Percentiles rank a stretch among this genome's conserved stretches.
phyloP scores from a whole-genome alignment of 2,329 filamentous ascomycete species.

The Thermothelomyces thermophilus region DNA sequence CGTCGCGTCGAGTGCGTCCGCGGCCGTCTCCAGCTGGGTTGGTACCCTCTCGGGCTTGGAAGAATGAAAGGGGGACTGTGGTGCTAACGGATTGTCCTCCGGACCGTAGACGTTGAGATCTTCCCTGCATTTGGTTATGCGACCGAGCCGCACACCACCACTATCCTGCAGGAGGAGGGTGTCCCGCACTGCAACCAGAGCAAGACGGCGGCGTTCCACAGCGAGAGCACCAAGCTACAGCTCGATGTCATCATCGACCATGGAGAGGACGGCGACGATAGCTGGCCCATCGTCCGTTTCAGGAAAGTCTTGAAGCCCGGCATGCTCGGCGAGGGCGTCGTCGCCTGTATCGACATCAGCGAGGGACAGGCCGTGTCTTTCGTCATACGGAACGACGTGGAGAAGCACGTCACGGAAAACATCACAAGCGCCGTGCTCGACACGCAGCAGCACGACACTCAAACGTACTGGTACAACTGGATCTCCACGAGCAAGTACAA shows the following conservation, averaged over 20 bases:
- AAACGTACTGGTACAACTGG: constrained; percentile 68
- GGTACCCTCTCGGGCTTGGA: too few relatives aligned
- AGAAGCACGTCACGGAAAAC: constrained; percentile 49
- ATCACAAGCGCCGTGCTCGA: constrained; percentile 55
- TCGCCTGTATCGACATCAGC: constrained; percentile 50
- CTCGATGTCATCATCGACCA: constrained; percentile 61
- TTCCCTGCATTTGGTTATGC: constrained; percentile 71
- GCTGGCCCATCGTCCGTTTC: constrained; percentile 50
- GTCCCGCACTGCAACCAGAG: constrained; percentile 38
- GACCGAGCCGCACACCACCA: constrained; percentile 53
- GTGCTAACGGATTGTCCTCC: constrained; percentile 6
- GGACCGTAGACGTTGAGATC: constrained; percentile 52
- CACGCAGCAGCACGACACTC: constrained; percentile 60
- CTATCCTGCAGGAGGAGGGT: constrained; percentile 42
- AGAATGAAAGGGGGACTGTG: too few relatives aligned
- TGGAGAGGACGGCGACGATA: constrained; percentile 41
- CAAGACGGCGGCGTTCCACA: constrained; percentile 58
- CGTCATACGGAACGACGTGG: constrained; percentile 56
- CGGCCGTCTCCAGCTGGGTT: constrained; percentile 55
- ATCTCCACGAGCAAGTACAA: constrained; percentile 64
- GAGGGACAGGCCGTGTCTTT: constrained; percentile 67
- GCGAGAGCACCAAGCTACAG: constrained; percentile 53
- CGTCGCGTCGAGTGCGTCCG: constrained; percentile 67
- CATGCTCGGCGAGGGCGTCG: constrained; percentile 56
- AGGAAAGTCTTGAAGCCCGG: constrained; percentile 44